These are phyloP conservation scores for Porpolomopsis calyptriformis DNA, from an alignment of 768 basidiomycete genomes.

Conservation along the genomic window DNA sequence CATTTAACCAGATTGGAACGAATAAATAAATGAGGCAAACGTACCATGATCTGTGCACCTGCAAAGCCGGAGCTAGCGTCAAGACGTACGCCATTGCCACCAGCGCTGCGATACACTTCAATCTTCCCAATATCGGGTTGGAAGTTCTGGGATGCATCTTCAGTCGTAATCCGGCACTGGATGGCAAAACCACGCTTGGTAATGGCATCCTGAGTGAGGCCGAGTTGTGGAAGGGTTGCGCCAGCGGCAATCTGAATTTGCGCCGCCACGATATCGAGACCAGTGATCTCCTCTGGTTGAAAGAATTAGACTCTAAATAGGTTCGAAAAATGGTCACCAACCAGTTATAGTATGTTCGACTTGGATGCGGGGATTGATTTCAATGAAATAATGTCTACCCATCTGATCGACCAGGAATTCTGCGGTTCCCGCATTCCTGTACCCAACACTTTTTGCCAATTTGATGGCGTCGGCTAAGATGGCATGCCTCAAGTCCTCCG, in stretches of 20 bases:
- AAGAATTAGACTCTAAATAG: slow-evolving; percentile 4
- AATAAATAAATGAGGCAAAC: slow-evolving; percentile 13
- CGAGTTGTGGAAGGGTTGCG: slow-evolving; percentile 88
- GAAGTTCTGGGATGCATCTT: slow-evolving; percentile 86
- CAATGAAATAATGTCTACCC: slow-evolving; percentile 97
- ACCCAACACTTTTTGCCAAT: slow-evolving; percentile 85
- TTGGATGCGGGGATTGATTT: slow-evolving; percentile 99
- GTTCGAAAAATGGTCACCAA: slow-evolving; percentile 23
- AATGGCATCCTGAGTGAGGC: slow-evolving; percentile 91
- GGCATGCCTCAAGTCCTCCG: slow-evolving; percentile 81
- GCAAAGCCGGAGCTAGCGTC: slow-evolving; percentile 97
- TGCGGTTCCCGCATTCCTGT: slow-evolving; percentile 94
- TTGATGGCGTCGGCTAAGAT: slow-evolving; percentile 89
- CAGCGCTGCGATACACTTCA: slow-evolving; percentile 96
- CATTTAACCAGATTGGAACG: neutral
- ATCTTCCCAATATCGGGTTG: slow-evolving; percentile 99
- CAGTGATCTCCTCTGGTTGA: slow-evolving; percentile 89
- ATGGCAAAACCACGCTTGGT: slow-evolving; percentile 95
- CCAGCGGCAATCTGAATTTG: slow-evolving; percentile 99
- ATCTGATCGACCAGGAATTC: slow-evolving; percentile 97
- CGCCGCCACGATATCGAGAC: slow-evolving; percentile 97
- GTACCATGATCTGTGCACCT: slow-evolving; percentile 94
- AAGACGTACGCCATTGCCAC: slow-evolving; percentile 95
- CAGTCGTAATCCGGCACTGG: slow-evolving; percentile 96
- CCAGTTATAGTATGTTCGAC: slow-evolving; percentile 99